Evolutionary conservation across 805 yeast genomes (phyloP), one percentile per base, ranked within the genome.

Genomic region (Wickerhamomyces alni): DNA sequence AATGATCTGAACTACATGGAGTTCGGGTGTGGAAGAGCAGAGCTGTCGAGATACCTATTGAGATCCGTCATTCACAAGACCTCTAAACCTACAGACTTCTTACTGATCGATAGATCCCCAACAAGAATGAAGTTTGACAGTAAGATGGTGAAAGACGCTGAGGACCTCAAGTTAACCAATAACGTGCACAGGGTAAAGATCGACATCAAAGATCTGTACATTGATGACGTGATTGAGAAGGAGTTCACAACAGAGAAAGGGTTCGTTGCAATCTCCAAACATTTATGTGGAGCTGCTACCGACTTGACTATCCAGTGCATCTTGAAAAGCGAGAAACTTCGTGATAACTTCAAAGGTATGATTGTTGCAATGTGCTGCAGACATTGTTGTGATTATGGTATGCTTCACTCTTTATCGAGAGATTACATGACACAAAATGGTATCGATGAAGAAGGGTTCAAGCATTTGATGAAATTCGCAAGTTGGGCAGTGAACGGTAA

Each of bases 321-420:
- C 3, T 44, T 69, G 34, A 72, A 73, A 31, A 59, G 60, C 42
- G 55, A 67, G 0, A 48, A 57, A 11, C 43, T 67, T 2, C 35
- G 45, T 17, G 33, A 29, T 17, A 32, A 43, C 40, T 63, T 77
- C 35, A 58, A 61, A 3, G 94, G 93, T 0, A 61, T 84, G 45
- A 62, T 85, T 22, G 86, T 88, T 25, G 97, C 97, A 19, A 82
- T 89, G 87, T 88, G 97, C 56, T 88, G 97, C 59, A 71, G 97
- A 40, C 97, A 88, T 54, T 80, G 81, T 17, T 89, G 97, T 52
- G 62, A 72, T 30, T 80, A 76, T n/a, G 67, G 72, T 40, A 65
- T 83, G 13, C 58, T 84, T 13, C 68, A 71, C 0, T 65, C 62
- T 22, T 31, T 37, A 8, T 32, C 47, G 2, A 41, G 38, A 24